Conservation (phyloP, 495 filamentous ascomycete species). For the Xylaria telfairii region DNA sequence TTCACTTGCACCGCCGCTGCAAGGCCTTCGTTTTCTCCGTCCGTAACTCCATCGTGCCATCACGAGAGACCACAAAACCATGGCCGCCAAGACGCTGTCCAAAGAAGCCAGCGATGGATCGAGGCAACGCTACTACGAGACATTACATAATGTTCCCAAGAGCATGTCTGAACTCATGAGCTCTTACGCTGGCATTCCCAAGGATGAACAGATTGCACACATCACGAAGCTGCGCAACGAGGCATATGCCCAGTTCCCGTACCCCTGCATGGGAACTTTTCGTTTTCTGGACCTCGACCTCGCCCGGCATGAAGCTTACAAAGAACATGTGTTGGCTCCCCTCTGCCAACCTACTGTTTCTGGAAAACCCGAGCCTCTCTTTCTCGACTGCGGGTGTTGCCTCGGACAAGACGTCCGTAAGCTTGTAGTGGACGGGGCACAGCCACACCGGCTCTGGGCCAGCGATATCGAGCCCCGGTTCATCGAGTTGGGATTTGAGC, state of each 20-base stretch:
- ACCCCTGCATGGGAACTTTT: conserved; percentile 51
- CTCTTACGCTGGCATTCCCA: conserved; percentile 30
- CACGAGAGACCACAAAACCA: background rate
- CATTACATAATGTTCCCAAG: conserved; percentile 27
- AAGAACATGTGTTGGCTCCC: conserved; percentile 36
- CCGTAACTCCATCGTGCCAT: background rate
- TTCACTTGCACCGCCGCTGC: background rate
- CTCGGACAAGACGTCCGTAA: conserved; percentile 59
- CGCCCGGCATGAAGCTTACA: conserved; percentile 29
- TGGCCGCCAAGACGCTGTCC: background rate
- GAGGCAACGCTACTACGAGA: conserved; percentile 14
- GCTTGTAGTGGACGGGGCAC: conserved; percentile 53
- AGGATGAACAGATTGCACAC: conserved; percentile 28
- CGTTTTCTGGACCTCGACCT: conserved; percentile 48
- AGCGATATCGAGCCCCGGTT: conserved; percentile 57
- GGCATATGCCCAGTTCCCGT: conserved; percentile 34
- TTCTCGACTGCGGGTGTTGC: conserved; percentile 60
- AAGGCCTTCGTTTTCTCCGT: background rate
- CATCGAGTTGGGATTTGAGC: conserved; percentile 56
- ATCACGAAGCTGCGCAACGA: conserved; percentile 33
- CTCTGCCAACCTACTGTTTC: conserved; percentile 27
- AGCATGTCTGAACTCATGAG: conserved; percentile 28
- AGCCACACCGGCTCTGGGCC: conserved; percentile 48
- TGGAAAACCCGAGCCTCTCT: conserved; percentile 28
- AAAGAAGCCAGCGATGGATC: background rate